Evolutionary conservation across 1,139 yeast genomes (phyloP).

Genomic region (Nakaseomyces delphensis): DNA sequence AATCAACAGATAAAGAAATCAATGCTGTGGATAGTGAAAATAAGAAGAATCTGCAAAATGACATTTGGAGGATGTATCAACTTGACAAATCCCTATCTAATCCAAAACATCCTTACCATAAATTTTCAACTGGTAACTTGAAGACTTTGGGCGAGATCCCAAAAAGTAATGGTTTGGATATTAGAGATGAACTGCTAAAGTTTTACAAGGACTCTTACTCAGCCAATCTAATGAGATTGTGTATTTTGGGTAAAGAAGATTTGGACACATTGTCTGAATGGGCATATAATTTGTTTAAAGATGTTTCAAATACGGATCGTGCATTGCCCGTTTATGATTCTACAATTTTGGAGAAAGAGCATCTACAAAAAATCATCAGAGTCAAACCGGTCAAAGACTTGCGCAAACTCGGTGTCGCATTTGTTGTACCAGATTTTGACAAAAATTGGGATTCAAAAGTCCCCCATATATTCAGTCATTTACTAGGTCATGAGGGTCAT

Average conservation of each 20-base stretch:
- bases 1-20: conserved; percentile 85
- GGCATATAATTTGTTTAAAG: conserved; percentile 61
- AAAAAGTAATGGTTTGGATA: conserved; percentile 41
- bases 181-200: conserved; percentile 55
- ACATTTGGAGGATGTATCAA: conserved; percentile 81
- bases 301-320: conserved; percentile 46
- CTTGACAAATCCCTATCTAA: conserved; percentile 69
- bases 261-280: conserved; percentile 62
- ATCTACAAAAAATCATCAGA: conserved; percentile 46
- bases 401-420: conserved; percentile 56
- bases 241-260: conserved; percentile 72
- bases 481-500: conserved; percentile 84
- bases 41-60: conserved; percentile 86
- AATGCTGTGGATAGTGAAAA: conserved; percentile 94
- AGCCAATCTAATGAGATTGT: conserved; percentile 77
- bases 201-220: conserved; percentile 59
- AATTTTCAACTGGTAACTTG: conserved; percentile 68
- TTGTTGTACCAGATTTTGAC: conserved; percentile 68
- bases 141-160: conserved; percentile 55
- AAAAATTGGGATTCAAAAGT: conserved; percentile 62
- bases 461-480: conserved; percentile 60
- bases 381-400: conserved; percentile 81
- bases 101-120: conserved; percentile 61
- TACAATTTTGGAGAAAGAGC: conserved; percentile 37
- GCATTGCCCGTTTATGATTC: conserved; percentile 39